A percentile compares a stretch with the other conserved stretches of the same genome.
phyloP scores from a whole-genome alignment of 2,329 filamentous ascomycete species.

The Aspergillus piperis region DNA sequence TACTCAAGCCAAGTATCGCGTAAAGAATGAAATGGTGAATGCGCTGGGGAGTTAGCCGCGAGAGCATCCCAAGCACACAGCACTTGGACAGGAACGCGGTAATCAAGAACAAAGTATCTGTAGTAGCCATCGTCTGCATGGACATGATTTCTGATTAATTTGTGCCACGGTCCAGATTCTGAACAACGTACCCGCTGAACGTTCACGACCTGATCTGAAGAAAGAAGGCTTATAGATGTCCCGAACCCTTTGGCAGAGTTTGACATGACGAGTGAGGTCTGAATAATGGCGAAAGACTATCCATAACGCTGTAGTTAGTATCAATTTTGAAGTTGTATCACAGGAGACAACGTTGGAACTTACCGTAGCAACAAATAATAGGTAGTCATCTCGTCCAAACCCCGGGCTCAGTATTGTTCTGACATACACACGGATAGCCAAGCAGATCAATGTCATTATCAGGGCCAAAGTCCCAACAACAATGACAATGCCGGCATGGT shows the following conservation, averaged over 20 bases:
- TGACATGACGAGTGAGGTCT: not conserved
- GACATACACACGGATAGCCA: slow-evolving; percentile 4
- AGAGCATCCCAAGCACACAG: slow-evolving; percentile 4
- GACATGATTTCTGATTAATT: not conserved
- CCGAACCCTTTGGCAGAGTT: slow-evolving; percentile 3
- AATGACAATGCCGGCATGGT: slow-evolving; percentile 1
- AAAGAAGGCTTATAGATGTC: not conserved
- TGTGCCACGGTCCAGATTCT: not conserved
- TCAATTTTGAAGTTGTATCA: too few species aligned
- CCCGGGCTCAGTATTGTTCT: slow-evolving; percentile 2
- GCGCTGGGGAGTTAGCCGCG: not conserved
- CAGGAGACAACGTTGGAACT: not conserved
- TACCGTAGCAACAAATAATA: slow-evolving; percentile 1
- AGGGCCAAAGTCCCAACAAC: not conserved
- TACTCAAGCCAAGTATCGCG: not conserved
- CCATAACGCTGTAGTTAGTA: not conserved
- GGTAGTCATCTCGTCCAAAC: slow-evolving; percentile 2
- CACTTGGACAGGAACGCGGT: slow-evolving; percentile 1
- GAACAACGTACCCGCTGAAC: not conserved
- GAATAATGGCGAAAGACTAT: not conserved
- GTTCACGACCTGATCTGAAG: not conserved
- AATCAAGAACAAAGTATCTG: not conserved
- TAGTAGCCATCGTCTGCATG: not conserved
- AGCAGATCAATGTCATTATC: slow-evolving; percentile 2
- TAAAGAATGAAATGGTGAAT: not conserved